Evolutionary conservation across 2,329 filamentous ascomycete species (phyloP).

Genomic region (Lachnum nothofagi): DNA sequence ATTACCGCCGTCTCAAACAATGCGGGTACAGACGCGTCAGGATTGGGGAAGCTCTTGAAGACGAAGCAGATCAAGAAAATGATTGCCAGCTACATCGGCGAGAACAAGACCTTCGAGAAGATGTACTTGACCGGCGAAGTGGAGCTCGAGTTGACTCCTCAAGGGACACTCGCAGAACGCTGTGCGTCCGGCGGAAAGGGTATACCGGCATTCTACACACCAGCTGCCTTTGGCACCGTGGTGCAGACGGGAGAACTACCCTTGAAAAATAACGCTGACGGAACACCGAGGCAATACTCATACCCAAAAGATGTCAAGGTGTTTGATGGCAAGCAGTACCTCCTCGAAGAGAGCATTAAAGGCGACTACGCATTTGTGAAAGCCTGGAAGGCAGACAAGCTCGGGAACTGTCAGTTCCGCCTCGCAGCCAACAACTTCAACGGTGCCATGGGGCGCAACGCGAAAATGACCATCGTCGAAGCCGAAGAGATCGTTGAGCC

Average conservation of each 20-base stretch:
- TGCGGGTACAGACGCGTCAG: slow-evolving; percentile 76
- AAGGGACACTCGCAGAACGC: slow-evolving; percentile 85
- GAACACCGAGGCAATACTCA: slow-evolving; percentile 68
- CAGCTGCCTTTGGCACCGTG: slow-evolving; percentile 77
- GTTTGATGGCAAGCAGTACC: slow-evolving; percentile 83
- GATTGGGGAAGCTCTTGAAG: slow-evolving; percentile 72
- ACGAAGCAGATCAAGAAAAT: slow-evolving; percentile 86
- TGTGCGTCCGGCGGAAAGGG: slow-evolving; percentile 83
- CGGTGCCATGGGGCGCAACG: slow-evolving; percentile 87
- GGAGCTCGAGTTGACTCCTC: slow-evolving; percentile 84
- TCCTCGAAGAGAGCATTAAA: slow-evolving; percentile 82
- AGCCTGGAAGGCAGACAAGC: slow-evolving; percentile 85
- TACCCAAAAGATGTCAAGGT: slow-evolving; percentile 85
- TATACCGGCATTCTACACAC: slow-evolving; percentile 90
- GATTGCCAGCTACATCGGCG: slow-evolving; percentile 88
- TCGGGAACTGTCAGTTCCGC: slow-evolving; percentile 88
- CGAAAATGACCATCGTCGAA: slow-evolving; percentile 85
- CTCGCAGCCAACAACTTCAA: slow-evolving; percentile 89
- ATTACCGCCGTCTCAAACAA: slow-evolving; percentile 93
- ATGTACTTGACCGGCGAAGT: slow-evolving; percentile 87
- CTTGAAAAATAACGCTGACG: slow-evolving; percentile 70
- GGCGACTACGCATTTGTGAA: slow-evolving; percentile 93
- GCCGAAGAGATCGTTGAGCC: slow-evolving; percentile 89
- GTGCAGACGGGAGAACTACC: slow-evolving; percentile 84
- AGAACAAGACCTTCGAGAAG: slow-evolving; percentile 87